phyloP scores from a whole-genome alignment of 2,329 filamentous ascomycete species.

The Fusarium succisae region DNA sequence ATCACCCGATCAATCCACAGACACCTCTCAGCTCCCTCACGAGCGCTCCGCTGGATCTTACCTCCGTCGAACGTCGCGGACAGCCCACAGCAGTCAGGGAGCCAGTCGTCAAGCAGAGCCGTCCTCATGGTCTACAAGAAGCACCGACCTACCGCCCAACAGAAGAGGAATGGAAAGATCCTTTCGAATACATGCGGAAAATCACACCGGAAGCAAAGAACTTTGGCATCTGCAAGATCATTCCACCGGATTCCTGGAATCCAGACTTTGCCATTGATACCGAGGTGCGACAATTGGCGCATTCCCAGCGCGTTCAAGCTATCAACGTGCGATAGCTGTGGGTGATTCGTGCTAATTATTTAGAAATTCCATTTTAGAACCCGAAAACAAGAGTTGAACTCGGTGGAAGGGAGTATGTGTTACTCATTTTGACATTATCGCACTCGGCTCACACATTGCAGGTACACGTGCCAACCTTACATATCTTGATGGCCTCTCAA shows the following conservation, averaged over 20 bases:
- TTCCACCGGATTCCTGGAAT: conserved; percentile 93
- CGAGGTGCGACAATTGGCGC: conserved; percentile 67
- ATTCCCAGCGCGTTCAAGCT: conserved; percentile 13
- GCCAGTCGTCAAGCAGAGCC: conserved; percentile 76
- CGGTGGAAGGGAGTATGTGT: conserved; percentile 91
- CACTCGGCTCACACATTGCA: conserved; percentile 55
- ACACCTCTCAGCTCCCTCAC: conserved; percentile 65
- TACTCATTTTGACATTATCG: neutral
- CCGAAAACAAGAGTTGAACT: conserved; percentile 95
- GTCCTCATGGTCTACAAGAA: conserved; percentile 86
- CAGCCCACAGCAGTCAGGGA: conserved; percentile 81
- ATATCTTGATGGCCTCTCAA: conserved; percentile 92
- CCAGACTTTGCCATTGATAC: conserved; percentile 96
- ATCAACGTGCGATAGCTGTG: neutral
- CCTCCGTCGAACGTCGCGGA: conserved; percentile 90
- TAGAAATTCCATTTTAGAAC: conserved; percentile 97
- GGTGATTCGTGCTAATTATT: conserved; percentile 15
- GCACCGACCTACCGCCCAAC: conserved; percentile 92
- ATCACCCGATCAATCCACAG: conserved; percentile 61
- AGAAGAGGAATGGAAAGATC: conserved; percentile 93
- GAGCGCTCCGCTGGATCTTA: conserved; percentile 77
- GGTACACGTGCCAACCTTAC: conserved; percentile 95
- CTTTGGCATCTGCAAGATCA: conserved; percentile 94
- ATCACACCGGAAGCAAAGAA: conserved; percentile 86
- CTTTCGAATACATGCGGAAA: conserved; percentile 91